Evolutionary conservation across 2,329 filamentous ascomycete genomes (phyloP), one percentile per base, ranked within the genome.

Genomic region (Acephala macrosclerotiorum): DNA sequence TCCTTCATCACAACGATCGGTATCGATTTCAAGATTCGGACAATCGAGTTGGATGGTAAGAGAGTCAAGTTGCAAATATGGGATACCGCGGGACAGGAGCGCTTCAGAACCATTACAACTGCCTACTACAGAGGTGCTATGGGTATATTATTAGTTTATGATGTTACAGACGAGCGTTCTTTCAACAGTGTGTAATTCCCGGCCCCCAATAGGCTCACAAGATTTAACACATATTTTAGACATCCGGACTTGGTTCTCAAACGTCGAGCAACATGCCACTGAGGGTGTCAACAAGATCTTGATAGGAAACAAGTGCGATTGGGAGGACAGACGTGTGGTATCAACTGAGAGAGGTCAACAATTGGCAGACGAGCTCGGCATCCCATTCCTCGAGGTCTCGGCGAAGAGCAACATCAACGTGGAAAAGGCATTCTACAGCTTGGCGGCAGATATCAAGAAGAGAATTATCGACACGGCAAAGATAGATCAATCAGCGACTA

Each of bases 391-490:
- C 79, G 96, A 99, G 80, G 96, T 99, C 69, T 97, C 93, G 20
- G 96, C 96, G 71, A 99, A 99, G 87, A 95, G 92, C 84, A 98
- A 98, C 84, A 97, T 97, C 88, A 99, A 99, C 82, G 96, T 99
- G 76, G 96, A 99, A 81, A 94, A 97, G 84, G 96, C 96, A 20
- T 99, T 99, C 79, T 98, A 96, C 84, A 94, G 87, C 79, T 88
- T 99, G 74, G 96, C 96, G 18, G 88, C 91, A 71, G 95, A 98
- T 78, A 98, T 99, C 85, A 99, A 99, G 89, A 97, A 97, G 87
- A 90, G 93, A 74, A 91, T 97, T 79, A 96, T 97, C 81, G 95
- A 98, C 79, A 96, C 90, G 70, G 88, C 90, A 72, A 93, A 95
- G 84, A 88, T 88, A 70, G 92, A 96, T 73, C 86, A 89, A 74